Evolutionary conservation across 352 stramenopile species (phyloP), one percentile per base, ranked within the genome.

Genomic region (Pythium sp.): DNA sequence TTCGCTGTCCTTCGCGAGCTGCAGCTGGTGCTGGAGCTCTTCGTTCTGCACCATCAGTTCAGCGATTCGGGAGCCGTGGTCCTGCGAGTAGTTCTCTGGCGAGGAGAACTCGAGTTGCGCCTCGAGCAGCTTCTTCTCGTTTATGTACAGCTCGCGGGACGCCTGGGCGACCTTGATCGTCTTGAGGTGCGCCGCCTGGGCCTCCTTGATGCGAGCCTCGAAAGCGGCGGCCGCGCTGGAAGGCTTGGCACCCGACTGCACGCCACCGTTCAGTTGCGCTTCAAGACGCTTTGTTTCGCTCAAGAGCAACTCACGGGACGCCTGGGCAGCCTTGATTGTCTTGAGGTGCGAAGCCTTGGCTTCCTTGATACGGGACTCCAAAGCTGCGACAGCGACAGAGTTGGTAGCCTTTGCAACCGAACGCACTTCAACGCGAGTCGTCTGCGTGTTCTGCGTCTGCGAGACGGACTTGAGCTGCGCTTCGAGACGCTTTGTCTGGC

Each of bases 1-100:
- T 46, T 91, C 86, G 59, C 80, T 90, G 60, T 94, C 86, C 43
- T 88, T 80, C 8, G 84, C 81, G 28, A 78, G 65, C 41, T 82
- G 72, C 47, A 82, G 59, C 53, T 75, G 71, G 51, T 80, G 62
- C 65, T 87, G 67, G 15, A 90, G 73, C 64, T 87, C 72, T 18
- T 54, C 22, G 49, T 74, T 74, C 22, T 79, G 56, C 18, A 66
- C 66, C 32, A 76, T 64, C 59, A 83, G 67, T 43, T 43, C 41
- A 1, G 60, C 30, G 30, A 67, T 38, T 49, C 22, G n/a, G 4
- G 26, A 30, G 15, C 38, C 34, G 24, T 46, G 9, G 28, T 61
- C 28, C 18, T 30, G 55, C 28, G 30, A 43, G 18, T 47, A 24
- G 54, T 43, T 32, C 26, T 59, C 54, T n/a, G 43, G 28, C 3